phyloP scores from a whole-genome alignment of 2,329 filamentous ascomycete genomes.

The Neocucurbitaria cava region DNA sequence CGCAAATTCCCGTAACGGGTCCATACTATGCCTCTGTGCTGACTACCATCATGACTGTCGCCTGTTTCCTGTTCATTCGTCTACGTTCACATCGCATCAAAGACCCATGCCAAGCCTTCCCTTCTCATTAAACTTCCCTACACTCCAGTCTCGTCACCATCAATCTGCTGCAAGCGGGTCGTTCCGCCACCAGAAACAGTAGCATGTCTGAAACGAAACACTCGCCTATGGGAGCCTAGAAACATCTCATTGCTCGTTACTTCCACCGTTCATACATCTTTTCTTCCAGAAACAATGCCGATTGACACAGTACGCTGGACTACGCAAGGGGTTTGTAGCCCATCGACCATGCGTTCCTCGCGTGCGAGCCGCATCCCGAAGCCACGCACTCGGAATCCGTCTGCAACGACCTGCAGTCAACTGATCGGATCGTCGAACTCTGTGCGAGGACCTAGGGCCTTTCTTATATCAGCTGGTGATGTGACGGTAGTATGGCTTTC shows the following conservation, averaged over 20 bases:
- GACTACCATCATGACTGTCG: not conserved
- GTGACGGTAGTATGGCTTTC: too few species aligned
- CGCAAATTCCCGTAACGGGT: too few species aligned
- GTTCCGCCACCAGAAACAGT: conserved; percentile 24
- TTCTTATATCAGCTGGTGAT: too few species aligned
- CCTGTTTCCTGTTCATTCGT: not conserved
- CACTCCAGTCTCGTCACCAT: conserved; percentile 5
- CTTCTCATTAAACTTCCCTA: conserved; percentile 27
- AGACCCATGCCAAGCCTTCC: conserved; percentile 16
- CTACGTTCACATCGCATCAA: conserved; percentile 13
- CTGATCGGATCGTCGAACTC: too few species aligned
- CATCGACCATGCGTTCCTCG: not conserved
- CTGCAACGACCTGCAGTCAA: too few species aligned
- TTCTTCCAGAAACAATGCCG: not conserved
- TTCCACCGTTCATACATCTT: not conserved
- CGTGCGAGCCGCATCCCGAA: not conserved
- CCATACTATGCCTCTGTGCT: not conserved
- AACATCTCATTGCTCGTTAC: not conserved
- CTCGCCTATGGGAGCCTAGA: not conserved
- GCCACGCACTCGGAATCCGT: not conserved
- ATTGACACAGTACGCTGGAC: not conserved
- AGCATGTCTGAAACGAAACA: conserved; percentile 24
- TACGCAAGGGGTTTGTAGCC: not conserved
- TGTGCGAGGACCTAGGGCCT: too few species aligned
- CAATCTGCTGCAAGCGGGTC: conserved; percentile 17